Evolutionary conservation across 139 green algal genomes (phyloP), one percentile per base, ranked within the genome.

Genomic region (Gonium pectorale): DNA sequence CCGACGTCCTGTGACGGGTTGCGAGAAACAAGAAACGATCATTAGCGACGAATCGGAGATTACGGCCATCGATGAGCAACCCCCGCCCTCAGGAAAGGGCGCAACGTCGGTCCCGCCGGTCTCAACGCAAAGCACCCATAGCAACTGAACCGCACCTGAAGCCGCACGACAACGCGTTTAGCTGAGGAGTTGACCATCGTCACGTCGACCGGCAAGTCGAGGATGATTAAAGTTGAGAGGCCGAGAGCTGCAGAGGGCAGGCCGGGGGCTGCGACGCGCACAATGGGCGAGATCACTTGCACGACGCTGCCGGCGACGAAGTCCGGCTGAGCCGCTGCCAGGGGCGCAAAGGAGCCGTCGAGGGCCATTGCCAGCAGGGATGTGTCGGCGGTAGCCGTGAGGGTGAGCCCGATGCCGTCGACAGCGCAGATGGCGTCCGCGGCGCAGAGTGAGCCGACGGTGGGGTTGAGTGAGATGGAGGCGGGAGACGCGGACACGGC

Each of bases 1-100:
- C 38, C 56, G 15, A 71, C 15, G 38, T 81, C 74, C 74, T 81
- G 74, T 29, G 64, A 21, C n/a, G n/a, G n/a, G n/a, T n/a, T n/a
- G n/a, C n/a, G n/a, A n/a, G n/a, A n/a, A n/a, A n/a, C n/a, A n/a
- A n/a, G n/a, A n/a, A n/a, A n/a, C n/a, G n/a, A n/a, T n/a, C n/a
- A n/a, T n/a, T n/a, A n/a, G n/a, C n/a, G n/a, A n/a, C n/a, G n/a
- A n/a, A n/a, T n/a, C n/a, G n/a, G n/a, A n/a, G n/a, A n/a, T n/a
- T n/a, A n/a, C n/a, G n/a, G n/a, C n/a, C n/a, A n/a, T n/a, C n/a
- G n/a, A n/a, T n/a, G n/a, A n/a, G n/a, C n/a, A n/a, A n/a, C n/a
- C n/a, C n/a, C n/a, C n/a, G n/a, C n/a, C n/a, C n/a, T n/a, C n/a
- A n/a, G n/a, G n/a, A n/a, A n/a, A n/a, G n/a, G 33, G 5, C 33